These are phyloP conservation scores for Acacia pycnantha DNA, from an alignment of 331 rosid species.

Conservation along the genomic window DNA sequence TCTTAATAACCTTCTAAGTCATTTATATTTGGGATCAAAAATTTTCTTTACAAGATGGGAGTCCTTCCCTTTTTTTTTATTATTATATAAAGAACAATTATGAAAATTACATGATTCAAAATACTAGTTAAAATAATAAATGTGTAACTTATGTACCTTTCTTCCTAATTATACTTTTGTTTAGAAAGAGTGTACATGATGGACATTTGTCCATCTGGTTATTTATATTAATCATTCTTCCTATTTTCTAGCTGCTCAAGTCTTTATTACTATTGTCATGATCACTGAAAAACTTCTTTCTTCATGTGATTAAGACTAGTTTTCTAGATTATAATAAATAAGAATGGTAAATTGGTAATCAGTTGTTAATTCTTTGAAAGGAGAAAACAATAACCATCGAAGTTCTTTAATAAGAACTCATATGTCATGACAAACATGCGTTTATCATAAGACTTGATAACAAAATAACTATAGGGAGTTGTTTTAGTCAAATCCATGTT, in stretches of 20 bases:
- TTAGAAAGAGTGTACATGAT: no score
- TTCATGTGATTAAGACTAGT: neutral
- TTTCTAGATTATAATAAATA: neutral
- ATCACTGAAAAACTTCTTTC: neutral
- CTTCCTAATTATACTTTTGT: no score
- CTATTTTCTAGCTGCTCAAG: neutral
- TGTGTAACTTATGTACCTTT: no score
- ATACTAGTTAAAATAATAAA: no score
- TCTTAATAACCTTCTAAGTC: no score
- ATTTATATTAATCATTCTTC: neutral
- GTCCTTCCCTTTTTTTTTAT: no score
- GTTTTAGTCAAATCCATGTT: neutral
- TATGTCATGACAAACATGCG: neutral
- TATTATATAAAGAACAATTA: no score
- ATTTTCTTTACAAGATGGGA: no score
- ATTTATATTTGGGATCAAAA: no score
- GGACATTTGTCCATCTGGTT: slow-evolving; percentile 27
- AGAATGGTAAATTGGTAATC: neutral
- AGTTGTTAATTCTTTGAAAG: neutral
- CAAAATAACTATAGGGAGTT: neutral
- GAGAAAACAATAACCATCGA: neutral
- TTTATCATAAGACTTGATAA: neutral
- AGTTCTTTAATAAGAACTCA: neutral
- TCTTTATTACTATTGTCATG: neutral
- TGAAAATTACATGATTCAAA: no score